Percentiles rank a stretch among this genome's conserved stretches.
Conservation (phyloP, 1,284 basidiomycete species). For the Phaffia rhodozyma region DNA sequence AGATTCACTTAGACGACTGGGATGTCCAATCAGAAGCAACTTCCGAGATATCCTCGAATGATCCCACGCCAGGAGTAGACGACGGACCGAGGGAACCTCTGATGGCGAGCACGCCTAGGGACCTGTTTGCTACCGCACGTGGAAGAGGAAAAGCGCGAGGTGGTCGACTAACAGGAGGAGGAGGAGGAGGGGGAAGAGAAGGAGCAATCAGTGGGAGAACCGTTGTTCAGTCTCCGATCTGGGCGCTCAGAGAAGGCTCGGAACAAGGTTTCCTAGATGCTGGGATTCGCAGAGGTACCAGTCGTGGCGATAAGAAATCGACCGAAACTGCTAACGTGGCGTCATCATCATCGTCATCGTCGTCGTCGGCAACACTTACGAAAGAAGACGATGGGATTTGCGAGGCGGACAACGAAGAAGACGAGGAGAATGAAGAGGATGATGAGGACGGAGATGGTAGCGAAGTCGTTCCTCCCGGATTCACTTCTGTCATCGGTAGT, state of each 20-base stretch:
- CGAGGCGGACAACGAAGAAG: slow-evolving; percentile 17
- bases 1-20: no score
- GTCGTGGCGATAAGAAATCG: no score
- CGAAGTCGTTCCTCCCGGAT: slow-evolving; percentile 9
- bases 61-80: background rate
- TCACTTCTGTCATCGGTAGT: slow-evolving; percentile 9
- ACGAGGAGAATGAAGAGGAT: slow-evolving; percentile 24
- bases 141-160: no score
- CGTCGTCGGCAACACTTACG: no score
- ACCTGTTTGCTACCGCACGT: background rate
- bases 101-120: slow-evolving; percentile 14
- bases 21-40: no score
- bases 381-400: background rate
- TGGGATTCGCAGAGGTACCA: no score
- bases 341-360: no score
- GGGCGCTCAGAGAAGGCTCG: background rate
- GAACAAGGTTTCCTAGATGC: background rate
- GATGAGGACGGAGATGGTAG: slow-evolving; percentile 22
- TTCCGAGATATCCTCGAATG: no score
- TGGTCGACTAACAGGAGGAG: background rate
- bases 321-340: no score
- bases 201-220: background rate
- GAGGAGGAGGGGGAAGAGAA: background rate
- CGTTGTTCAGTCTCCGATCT: background rate
- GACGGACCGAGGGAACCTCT: slow-evolving; percentile 6